Evolutionary conservation across 2,329 filamentous ascomycete genomes (phyloP), one percentile per base, ranked within the genome.

Genomic region (Furcasterigmium sp.): DNA sequence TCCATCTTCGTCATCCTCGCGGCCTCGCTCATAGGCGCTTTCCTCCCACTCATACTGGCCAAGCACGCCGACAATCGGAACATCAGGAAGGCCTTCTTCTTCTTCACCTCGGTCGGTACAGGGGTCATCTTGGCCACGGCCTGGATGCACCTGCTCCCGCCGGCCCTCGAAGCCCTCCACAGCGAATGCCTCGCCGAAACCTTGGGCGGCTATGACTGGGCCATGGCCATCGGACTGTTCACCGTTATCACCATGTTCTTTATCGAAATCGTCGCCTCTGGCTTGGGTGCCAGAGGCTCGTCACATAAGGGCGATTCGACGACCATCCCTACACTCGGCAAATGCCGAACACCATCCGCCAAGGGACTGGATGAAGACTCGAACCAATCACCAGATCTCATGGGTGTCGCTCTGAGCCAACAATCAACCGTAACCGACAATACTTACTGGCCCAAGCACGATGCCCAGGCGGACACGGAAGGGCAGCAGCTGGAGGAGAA

Each of bases 401-500:
- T 20, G 19, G 13, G 21, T 4, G 8, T 21, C 19, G n/a, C 23
- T 21, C n/a, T 20, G 14, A 25, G 36, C 14, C 17, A 25, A 5
- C 36, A 38, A 3, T n/a, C 36, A 4, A 38, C 36, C 14, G 25
- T n/a, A 14, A 23, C 21, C n/a, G n/a, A n/a, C n/a, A n/a, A n/a
- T n/a, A n/a, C n/a, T n/a, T n/a, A n/a, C n/a, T n/a, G n/a, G n/a
- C 36, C n/a, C 25, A 10, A 23, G 25, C 19, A 26, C 20, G 14
- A 25, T 21, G 21, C 19, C 20, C 14, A n/a, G n/a, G n/a, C n/a
- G n/a, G n/a, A n/a, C n/a, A n/a, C n/a, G n/a, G n/a, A n/a, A n/a
- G n/a, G n/a, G n/a, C n/a, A n/a, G n/a, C n/a, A n/a, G n/a, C 87
- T 93, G 60, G 69, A 69, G 39, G 78, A 84, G 41, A 71, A 72